Evolutionary conservation across 2,329 filamentous ascomycete genomes (phyloP), one percentile per base, ranked within the genome.

Genomic region (Sclerotinia trifoliorum): DNA sequence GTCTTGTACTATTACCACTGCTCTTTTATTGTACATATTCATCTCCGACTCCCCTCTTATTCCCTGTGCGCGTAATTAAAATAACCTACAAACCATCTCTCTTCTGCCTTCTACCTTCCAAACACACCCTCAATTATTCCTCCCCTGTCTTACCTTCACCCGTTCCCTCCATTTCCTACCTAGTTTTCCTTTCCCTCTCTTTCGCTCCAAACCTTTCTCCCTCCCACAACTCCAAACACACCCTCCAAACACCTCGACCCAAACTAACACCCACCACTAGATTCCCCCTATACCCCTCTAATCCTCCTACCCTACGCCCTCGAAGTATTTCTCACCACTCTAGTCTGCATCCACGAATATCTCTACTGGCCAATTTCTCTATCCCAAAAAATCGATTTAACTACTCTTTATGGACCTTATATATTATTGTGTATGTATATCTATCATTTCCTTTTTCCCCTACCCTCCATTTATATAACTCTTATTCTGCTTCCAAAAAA

Each of bases 301-400:
- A 83, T 88, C 63, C 79, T 91, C 0, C 81, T 90, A 1, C 78
- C 86, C 3, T 90, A 85, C 72, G 83, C 85, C 0, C 77, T 86
- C 13, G 83, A 89, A 74, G 85, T 86, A 0, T 85, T 83, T 48
- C 71, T 90, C 67, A 89, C 88, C 1, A 90, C 88, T 0, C 74
- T 85, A 54, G 85, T 86, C 0, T 91, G 88, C 73, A 81, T 90
- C 57, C 81, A 83, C 2, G 88, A 90, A 68, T 86, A 85, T 72
- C 78, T 84, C 77, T 81, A 80, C 71, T 91, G 88, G 86, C 75
- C 77, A 58, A 80, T 83, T 42, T 78, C 79, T 0, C 71, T 75
- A 1, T 75, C 73, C 2, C 79, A 86, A 72, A 87, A 86, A 73
- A 74, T 80, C 32, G 79, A 80, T 65, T 73, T 88, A 65, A 82